Conservation (phyloP, 371 early-diverging fungal species). For the Mortierella sp. region DNA sequence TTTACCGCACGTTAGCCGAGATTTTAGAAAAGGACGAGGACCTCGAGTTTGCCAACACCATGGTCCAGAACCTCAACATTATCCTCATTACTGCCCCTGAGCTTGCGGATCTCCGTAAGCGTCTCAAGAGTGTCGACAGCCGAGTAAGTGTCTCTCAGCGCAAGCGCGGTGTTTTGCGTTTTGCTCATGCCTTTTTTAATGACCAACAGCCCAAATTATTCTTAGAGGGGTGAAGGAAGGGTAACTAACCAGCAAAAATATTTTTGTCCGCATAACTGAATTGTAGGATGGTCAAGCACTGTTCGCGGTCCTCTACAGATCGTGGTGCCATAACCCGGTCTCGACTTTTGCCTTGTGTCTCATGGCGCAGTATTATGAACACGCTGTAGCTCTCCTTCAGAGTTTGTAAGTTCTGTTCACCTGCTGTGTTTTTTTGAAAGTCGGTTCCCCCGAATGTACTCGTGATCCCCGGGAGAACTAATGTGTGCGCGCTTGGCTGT, state of each 20-base stretch:
- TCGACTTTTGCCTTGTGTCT: conserved; percentile 90
- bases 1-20: conserved; percentile 86
- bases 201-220: conserved; percentile 5
- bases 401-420: conserved; percentile 72
- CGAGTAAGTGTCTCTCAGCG: conserved; percentile 49
- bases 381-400: conserved; percentile 81
- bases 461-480: background rate
- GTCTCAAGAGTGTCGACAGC: conserved; percentile 78
- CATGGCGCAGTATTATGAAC: conserved; percentile 92
- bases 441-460: too few relatives aligned
- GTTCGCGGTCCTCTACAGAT: conserved; percentile 84
- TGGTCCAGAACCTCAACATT: conserved; percentile 94
- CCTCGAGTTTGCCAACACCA: conserved; percentile 89
- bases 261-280: background rate
- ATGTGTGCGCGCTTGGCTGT: background rate
- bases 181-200: background rate
- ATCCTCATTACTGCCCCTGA: conserved; percentile 94
- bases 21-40: conserved; percentile 88
- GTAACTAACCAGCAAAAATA: background rate
- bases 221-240: background rate
- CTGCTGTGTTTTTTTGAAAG: background rate
- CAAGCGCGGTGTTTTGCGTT: background rate
- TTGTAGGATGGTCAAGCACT: conserved; percentile 74
- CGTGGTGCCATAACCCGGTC: conserved; percentile 95
- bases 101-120: conserved; percentile 79